Base-by-base conservation (phyloP, 345 rosid species). In the Sisymbrium altissimum region DNA sequence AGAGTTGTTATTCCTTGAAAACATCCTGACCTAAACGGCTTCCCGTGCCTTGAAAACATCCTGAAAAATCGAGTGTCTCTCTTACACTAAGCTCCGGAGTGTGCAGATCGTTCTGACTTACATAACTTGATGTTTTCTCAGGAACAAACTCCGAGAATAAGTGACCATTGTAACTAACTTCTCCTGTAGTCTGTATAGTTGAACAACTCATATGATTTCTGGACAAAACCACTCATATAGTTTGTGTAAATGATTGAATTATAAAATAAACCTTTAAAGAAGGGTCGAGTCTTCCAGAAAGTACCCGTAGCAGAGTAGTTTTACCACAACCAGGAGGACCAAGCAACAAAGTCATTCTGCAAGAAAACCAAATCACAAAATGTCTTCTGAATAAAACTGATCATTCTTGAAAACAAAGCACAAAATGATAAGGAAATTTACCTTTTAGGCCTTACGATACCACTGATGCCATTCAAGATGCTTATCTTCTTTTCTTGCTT, bases 61-160 rank as follows among this genome's bases (percentile, higher is more conserved):
- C 97, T 0, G 93, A 86, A 79, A 87, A 93, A 32, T 87, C 89
- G 74, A 93, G 73, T 10, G 97, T 90, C 71, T 90, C 98, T 68
- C 93, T 84, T 0, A 93, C 93, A 15, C 87, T 88, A 85, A 90
- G 72, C 74, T 90, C 93, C 36, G 82, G 87, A 14, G 85, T 83
- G 40, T 93, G 98, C 15, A 86, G 71, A 83, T 93, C 98, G 33
- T 85, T 80, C 66, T 93, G 97, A 71, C 93, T 86, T 54, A 87
- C 81, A 68, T 78, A 80, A 6, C 78, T 76, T 11, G 83, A 52
- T 44, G 80, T 77, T 64, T 65, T 75, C 32, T 68, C 74, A 0
- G 84, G 77, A 48, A 83, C 72, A 69, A 83, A 83, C 55, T 85
- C 89, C 62, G 64, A 82, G 70, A 66, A 14, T 17, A 67, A 36